These are phyloP conservation scores for Stagonosporopsis rhizophila DNA, from an alignment of 2,329 filamentous ascomycete genomes.

Conservation along the genomic window DNA sequence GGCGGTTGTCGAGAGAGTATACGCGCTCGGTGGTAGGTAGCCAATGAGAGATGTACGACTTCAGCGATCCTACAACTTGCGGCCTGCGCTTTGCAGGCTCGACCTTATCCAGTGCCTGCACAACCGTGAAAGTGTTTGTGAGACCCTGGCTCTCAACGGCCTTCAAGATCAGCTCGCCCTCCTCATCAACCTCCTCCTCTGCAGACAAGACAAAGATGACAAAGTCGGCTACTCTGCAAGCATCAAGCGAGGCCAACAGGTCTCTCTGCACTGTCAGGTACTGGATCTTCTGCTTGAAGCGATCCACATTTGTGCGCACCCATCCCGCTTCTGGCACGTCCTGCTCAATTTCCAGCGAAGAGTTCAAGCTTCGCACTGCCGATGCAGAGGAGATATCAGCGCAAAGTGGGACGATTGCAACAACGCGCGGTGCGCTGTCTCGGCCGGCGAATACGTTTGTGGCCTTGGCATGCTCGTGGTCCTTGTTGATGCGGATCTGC, in stretches of 20 bases:
- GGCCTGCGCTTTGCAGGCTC: slow-evolving; percentile 80
- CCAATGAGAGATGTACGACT: slow-evolving; percentile 93
- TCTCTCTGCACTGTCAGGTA: slow-evolving; percentile 80
- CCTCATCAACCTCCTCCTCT: slow-evolving; percentile 79
- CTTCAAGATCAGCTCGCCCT: slow-evolving; percentile 84
- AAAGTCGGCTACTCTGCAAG: slow-evolving; percentile 87
- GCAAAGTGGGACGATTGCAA: slow-evolving; percentile 87
- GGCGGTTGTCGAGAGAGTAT: slow-evolving; percentile 83
- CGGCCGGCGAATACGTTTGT: slow-evolving; percentile 83
- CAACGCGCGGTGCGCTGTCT: slow-evolving; percentile 85
- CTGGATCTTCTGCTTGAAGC: slow-evolving; percentile 94
- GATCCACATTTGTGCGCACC: slow-evolving; percentile 75
- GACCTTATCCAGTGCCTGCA: slow-evolving; percentile 78
- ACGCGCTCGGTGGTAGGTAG: slow-evolving; percentile 92
- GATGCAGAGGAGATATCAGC: slow-evolving; percentile 70
- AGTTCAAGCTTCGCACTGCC: slow-evolving; percentile 75
- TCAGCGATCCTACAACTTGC: slow-evolving; percentile 80
- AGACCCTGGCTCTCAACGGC: slow-evolving; percentile 93
- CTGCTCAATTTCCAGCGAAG: slow-evolving; percentile 78
- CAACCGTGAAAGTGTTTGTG: slow-evolving; percentile 86
- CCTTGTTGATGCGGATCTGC: slow-evolving; percentile 84
- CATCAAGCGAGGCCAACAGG: slow-evolving; percentile 79
- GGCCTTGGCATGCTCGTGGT: slow-evolving; percentile 80
- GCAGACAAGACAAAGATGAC: slow-evolving; percentile 86
- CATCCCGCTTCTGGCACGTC: slow-evolving; percentile 66